Base-by-base conservation (phyloP, 2,329 filamentous ascomycete genomes). In the Penicillium polonicum region DNA sequence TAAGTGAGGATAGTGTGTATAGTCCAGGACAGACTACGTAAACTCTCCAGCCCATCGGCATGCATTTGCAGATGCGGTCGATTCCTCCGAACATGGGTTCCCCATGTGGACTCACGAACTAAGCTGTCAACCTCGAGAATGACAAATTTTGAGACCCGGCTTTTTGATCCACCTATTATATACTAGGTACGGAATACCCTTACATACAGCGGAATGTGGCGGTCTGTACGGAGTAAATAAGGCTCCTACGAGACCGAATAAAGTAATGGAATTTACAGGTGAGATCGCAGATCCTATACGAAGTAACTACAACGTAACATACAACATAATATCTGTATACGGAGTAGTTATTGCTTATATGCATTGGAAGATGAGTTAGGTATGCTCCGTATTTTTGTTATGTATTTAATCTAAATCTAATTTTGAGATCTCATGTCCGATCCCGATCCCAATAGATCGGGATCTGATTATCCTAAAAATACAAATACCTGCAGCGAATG, bases 131-230 rank as follows among this genome's bases (percentile, higher is more conserved):
- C 27, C 25, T 49, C 5, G 7, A 27, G 29, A 55, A 58, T 66
- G 61, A 65, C 63, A 65, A 65, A 66, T 66, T 39, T 29, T 58
- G 57, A 63, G 55, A 58, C 58, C 51, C 54, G 59, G 27, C 27
- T 23, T 23, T 36, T 45, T 23, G 23, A 17, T 44, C 38, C 48
- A 17, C 33, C 41, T 43, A 43, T 44, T 12, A 39, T 19, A 39
- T 39, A 19, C 9, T 19, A 19, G 35, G 1, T 25, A 41, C 21
- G 9, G 23, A 12, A 23, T 43, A 6, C 19, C 19, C 44, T 48
- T 48, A 23, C 48, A 31, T 19, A 17, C 8, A 6, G 33, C 8
- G n/a, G 44, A 35, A 41, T 54, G 46, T 55, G 36, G 55, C 55
- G 55, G 55, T 57, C 55, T 57, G 54, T 52, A n/a, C n/a, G n/a